These are phyloP conservation scores for Diaporthe longicolla DNA, from an alignment of 2,329 filamentous ascomycete species.

Conservation along the genomic window DNA sequence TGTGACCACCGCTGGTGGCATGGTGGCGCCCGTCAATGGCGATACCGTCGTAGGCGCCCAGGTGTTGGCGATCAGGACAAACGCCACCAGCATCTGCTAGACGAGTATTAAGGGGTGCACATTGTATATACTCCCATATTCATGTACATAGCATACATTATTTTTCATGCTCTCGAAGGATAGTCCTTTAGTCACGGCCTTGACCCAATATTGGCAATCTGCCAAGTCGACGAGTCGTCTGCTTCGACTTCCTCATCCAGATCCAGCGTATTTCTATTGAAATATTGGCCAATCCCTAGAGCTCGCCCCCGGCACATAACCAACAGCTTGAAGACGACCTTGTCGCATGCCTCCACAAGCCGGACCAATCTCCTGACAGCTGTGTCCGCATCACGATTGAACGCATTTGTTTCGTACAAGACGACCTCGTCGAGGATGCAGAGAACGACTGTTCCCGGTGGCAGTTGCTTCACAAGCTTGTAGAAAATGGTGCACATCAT, in stretches of 20 bases:
- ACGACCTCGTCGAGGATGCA: slow-evolving; percentile 26
- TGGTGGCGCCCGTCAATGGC: slow-evolving; percentile 41
- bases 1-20: slow-evolving; percentile 41
- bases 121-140: neutral
- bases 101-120: neutral
- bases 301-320: slow-evolving; percentile 12
- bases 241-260: slow-evolving; percentile 12
- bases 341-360: neutral
- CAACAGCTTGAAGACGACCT: slow-evolving; percentile 15
- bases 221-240: slow-evolving; percentile 7
- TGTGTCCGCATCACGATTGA: neutral
- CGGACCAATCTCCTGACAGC: slow-evolving; percentile 1
- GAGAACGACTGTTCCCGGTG: slow-evolving; percentile 1
- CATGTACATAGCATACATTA: slow-evolving; percentile 1
- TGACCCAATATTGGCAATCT: neutral
- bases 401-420: slow-evolving; percentile 5
- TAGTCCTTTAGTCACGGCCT: neutral
- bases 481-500: neutral
- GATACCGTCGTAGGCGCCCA: slow-evolving; percentile 39
- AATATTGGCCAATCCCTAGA: neutral
- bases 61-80: slow-evolving; percentile 40
- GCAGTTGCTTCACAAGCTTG: slow-evolving; percentile 23
- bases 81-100: slow-evolving; percentile 27
- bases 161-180: neutral
- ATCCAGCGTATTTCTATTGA: neutral